Conservation (phyloP, 306 rosid species). For the Casuarina glauca region DNA sequence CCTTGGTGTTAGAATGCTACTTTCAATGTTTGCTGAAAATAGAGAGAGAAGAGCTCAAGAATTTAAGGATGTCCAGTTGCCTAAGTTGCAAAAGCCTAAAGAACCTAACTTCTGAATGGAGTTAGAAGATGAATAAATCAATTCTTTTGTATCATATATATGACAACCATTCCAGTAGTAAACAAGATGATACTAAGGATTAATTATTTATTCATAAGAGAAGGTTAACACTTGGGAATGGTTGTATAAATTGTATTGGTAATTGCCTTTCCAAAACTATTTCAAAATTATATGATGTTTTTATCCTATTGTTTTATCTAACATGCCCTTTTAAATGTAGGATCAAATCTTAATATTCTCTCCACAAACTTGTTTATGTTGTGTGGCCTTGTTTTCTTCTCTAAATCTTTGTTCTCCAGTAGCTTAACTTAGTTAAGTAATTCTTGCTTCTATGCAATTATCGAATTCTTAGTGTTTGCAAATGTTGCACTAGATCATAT, state of each 20-base stretch:
- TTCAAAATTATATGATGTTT: neutral
- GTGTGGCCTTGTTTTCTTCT: too few relatives aligned
- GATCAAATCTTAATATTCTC: neutral
- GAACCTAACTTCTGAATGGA: slow-evolving; percentile 85
- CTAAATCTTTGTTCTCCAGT: too few relatives aligned
- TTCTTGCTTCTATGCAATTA: too few relatives aligned
- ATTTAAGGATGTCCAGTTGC: slow-evolving; percentile 56
- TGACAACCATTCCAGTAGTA: neutral
- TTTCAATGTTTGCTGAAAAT: too few relatives aligned
- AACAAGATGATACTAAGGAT: too few relatives aligned
- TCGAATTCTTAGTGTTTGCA: too few relatives aligned
- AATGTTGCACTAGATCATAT: too few relatives aligned
- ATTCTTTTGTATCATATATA: neutral
- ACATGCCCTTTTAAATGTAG: neutral
- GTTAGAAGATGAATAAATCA: slow-evolving; percentile 52
- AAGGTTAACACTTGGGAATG: neutral
- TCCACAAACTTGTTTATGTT: too few relatives aligned
- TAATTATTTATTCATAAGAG: neutral
- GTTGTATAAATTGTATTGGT: neutral
- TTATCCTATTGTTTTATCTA: neutral
- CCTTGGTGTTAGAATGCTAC: slow-evolving; percentile 54
- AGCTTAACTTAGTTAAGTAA: too few relatives aligned
- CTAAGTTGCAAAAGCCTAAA: slow-evolving; percentile 79
- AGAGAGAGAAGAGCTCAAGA: slow-evolving; percentile 52
- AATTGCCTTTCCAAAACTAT: neutral